Base-by-base conservation (phyloP, 345 rosid species). In the Iberis pinnata region DNA sequence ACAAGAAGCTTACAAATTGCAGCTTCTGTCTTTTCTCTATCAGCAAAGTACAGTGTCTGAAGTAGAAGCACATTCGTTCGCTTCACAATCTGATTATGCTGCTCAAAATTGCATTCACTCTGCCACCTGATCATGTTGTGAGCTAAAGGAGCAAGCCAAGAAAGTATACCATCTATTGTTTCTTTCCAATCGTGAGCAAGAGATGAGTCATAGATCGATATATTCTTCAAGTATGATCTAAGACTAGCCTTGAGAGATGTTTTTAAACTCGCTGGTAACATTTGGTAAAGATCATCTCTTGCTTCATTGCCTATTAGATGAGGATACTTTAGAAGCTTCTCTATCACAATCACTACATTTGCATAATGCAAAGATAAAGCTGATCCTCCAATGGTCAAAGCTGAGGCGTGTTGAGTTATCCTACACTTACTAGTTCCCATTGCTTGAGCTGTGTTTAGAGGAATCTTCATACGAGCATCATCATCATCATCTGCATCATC, bases 121-220 rank as follows among this genome's bases (percentile, higher is more conserved):
- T 92, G 98, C 98, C 95, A 88, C 32, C 89, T 53, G 60, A 92
- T 81, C 93, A 78, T 88, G 75, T 88, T 92, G 69, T 88, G 98
- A 2, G 98, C 98, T 24, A 92, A 71, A 0, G 96, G 98, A 3
- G 88, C 84, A 49, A 92, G 89, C 98, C 98, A 92, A 32, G 69
- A 65, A 1, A 92, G 76, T 53, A 80, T 85, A 44, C 78, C 65
- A 8, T 83, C 86, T 12, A 92, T 74, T 8, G 79, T 81, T 41
- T 88, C 95, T 70, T 81, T 92, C 98, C 98, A 92, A 54, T 83
- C 89, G 6, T 88, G 95, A 45, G 96, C 98, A 12, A 92, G 75
- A 1, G 93, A 88, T 52, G 98, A 96, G 56, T 92, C 98, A 49
- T 83, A 87, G 56, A 87, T 92, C 0, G 89, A 95, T 69, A 92